Conservation (phyloP, 805 yeast genomes). For the Candida vartiovaarae region DNA sequence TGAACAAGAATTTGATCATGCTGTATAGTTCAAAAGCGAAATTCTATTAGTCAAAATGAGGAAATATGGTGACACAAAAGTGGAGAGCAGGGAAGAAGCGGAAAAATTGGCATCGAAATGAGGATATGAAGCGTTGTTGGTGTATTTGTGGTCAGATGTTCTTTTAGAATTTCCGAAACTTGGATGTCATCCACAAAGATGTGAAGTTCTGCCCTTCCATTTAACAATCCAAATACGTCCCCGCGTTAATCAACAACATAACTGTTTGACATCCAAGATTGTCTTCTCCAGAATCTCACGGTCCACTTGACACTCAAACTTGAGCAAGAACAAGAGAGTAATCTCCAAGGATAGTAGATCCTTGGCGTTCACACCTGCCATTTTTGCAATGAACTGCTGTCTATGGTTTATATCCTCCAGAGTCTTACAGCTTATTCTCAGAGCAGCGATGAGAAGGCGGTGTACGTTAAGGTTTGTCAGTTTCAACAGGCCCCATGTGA, state of each 20-base stretch:
- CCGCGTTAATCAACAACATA: neutral
- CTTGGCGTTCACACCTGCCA: constrained; percentile 35
- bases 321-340: constrained; percentile 40
- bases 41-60: too few species aligned
- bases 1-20: constrained; percentile 10
- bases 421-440: constrained; percentile 40
- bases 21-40: neutral
- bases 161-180: too few species aligned
- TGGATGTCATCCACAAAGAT: too few species aligned
- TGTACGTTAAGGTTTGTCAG: constrained; percentile 36
- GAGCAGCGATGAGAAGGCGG: constrained; percentile 36
- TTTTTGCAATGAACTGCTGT: constrained; percentile 37
- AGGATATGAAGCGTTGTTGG: too few species aligned
- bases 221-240: too few species aligned
- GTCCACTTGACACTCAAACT: constrained; percentile 39
- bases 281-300: neutral
- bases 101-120: too few species aligned
- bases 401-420: constrained; percentile 40
- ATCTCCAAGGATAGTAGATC: constrained; percentile 45
- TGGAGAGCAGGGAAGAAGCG: too few species aligned
- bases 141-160: too few species aligned
- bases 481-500: constrained; percentile 11
- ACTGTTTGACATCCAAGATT: constrained; percentile 1
- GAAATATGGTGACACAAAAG: too few species aligned
- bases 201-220: too few species aligned